These are phyloP conservation scores for Pseudopithomyces chartarum DNA, from an alignment of 2,329 filamentous ascomycete genomes.

Conservation along the genomic window DNA sequence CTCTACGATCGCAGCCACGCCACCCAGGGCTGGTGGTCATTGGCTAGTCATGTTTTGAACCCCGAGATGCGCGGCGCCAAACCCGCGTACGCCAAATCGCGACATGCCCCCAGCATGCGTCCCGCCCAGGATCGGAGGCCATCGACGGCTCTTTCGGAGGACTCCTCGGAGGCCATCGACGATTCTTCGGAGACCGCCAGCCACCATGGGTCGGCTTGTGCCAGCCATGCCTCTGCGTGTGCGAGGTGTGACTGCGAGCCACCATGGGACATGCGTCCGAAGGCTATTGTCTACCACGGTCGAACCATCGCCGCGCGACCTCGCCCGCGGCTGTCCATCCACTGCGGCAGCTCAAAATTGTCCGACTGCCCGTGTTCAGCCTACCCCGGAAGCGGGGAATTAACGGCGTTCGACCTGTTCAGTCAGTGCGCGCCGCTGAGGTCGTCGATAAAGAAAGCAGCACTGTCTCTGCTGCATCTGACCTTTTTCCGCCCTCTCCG, in stretches of 20 bases:
- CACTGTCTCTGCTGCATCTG: constrained; percentile 6
- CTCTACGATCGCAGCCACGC: neutral
- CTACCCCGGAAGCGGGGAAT: constrained; percentile 6
- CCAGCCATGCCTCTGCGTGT: neutral
- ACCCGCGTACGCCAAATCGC: constrained; percentile 6
- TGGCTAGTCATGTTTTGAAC: neutral
- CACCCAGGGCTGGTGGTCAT: neutral
- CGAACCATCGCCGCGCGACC: constrained; percentile 2
- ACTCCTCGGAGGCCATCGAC: neutral
- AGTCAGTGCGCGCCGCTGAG: constrained; percentile 4
- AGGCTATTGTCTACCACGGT: constrained; percentile 1
- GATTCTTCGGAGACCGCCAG: constrained; percentile 1
- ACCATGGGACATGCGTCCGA: neutral
- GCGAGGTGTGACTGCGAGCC: neutral
- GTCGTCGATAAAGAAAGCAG: constrained; percentile 3
- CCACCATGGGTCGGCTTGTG: neutral
- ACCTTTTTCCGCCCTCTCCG: constrained; percentile 3
- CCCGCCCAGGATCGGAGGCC: constrained; percentile 1
- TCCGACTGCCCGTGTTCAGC: constrained; percentile 4
- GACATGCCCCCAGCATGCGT: neutral
- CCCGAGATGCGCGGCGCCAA: constrained; percentile 6
- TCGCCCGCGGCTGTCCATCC: neutral
- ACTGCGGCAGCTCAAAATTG: neutral
- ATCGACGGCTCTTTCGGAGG: neutral
- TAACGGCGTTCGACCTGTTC: constrained; percentile 6